These are phyloP conservation scores for Houttuynia cordata DNA, from an alignment of 164 flowering plant species.

Conservation along the genomic window DNA sequence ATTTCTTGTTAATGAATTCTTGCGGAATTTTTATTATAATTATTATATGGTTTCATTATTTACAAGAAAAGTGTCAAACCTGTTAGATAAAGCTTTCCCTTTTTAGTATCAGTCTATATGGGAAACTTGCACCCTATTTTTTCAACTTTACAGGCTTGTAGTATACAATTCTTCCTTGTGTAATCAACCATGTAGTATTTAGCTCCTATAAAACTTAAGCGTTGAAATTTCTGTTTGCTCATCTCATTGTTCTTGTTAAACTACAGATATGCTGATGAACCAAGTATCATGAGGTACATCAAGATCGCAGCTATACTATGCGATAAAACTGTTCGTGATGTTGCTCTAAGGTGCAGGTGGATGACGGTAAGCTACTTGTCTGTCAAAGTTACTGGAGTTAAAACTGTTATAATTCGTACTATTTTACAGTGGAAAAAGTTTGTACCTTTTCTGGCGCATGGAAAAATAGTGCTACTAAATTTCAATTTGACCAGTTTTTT, in stretches of 20 bases:
- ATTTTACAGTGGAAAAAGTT: neutral
- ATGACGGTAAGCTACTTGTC: slow-evolving; percentile 46
- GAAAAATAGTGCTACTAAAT: too few species aligned
- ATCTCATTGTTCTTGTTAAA: slow-evolving; percentile 10
- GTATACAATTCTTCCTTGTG: too few species aligned
- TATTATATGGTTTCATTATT: too few species aligned
- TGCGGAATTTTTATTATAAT: too few species aligned
- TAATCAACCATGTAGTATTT: too few species aligned
- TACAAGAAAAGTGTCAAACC: too few species aligned
- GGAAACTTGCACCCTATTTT: too few species aligned
- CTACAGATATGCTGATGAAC: slow-evolving; percentile 57
- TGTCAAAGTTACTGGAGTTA: neutral
- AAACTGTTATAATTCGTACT: neutral
- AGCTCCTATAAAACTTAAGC: too few species aligned
- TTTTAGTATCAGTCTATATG: too few species aligned
- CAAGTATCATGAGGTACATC: slow-evolving; percentile 70
- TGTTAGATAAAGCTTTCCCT: too few species aligned
- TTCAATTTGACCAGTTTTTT: too few species aligned
- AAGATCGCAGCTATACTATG: slow-evolving; percentile 73
- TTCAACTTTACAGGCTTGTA: too few species aligned
- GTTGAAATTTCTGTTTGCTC: neutral
- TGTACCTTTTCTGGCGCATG: neutral
- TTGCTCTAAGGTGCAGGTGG: slow-evolving; percentile 95
- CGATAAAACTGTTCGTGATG: slow-evolving; percentile 93
- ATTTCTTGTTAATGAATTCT: neutral